phyloP scores from a whole-genome alignment of 2,329 filamentous ascomycete species.

The Mycocentrospora acerina region DNA sequence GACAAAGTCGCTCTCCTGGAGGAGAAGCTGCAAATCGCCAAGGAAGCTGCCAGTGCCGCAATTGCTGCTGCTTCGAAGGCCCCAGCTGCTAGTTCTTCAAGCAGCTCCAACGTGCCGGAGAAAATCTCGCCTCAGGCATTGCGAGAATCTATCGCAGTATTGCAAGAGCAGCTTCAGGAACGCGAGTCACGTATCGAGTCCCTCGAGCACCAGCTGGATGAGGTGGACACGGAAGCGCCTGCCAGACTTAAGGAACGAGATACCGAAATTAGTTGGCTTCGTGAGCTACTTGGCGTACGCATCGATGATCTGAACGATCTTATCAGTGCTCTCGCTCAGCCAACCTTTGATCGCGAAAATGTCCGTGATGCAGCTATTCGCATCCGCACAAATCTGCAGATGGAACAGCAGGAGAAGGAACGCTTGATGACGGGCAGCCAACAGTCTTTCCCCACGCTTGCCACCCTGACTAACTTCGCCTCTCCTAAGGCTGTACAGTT shows the following conservation, averaged over 20 bases:
- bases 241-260: slow-evolving; percentile 87
- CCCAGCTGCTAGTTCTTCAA: slow-evolving; percentile 43
- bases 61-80: slow-evolving; percentile 65
- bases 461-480: slow-evolving; percentile 73
- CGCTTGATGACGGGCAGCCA: slow-evolving; percentile 68
- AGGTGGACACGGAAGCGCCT: slow-evolving; percentile 73
- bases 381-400: slow-evolving; percentile 90
- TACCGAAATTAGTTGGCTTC: slow-evolving; percentile 91
- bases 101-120: slow-evolving; percentile 60
- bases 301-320: slow-evolving; percentile 92
- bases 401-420: slow-evolving; percentile 96
- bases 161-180: slow-evolving; percentile 95
- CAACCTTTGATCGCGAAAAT: slow-evolving; percentile 72
- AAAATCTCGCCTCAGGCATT: slow-evolving; percentile 93
- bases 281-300: slow-evolving; percentile 87
- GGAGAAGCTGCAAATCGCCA: slow-evolving; percentile 87
- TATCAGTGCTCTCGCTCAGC: slow-evolving; percentile 73
- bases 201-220: slow-evolving; percentile 70
- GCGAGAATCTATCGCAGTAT: slow-evolving; percentile 90
- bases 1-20: slow-evolving; percentile 83
- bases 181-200: slow-evolving; percentile 88
- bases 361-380: slow-evolving; percentile 91
- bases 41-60: slow-evolving; percentile 81
- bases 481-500: slow-evolving; percentile 85
- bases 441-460: slow-evolving; percentile 70